Percentiles rank a stretch among this genome's conserved stretches.
Evolutionary conservation across 192 early-diverging fungal species (phyloP).

Genomic region (Coemansia sp.): DNA sequence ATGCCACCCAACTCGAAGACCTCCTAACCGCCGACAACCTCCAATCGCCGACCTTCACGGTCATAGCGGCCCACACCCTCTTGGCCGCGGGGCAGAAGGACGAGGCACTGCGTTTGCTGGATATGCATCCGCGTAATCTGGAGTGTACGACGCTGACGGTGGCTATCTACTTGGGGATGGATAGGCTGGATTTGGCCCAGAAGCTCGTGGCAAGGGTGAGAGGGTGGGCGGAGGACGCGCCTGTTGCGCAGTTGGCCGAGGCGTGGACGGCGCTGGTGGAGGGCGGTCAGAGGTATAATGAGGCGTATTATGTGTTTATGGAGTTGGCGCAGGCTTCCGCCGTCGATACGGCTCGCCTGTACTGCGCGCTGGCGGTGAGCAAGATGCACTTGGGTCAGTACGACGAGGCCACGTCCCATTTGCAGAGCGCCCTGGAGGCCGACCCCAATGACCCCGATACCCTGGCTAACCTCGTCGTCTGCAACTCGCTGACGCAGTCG

Average conservation of each 20-base stretch:
- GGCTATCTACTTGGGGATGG: constrained; percentile 73
- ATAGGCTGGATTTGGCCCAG: constrained; percentile 83
- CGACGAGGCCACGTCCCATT: constrained; percentile 76
- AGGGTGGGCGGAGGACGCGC: constrained; percentile 92
- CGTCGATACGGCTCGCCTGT: constrained; percentile 68
- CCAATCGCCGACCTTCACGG: constrained; percentile 58
- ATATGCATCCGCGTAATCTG: constrained; percentile 67
- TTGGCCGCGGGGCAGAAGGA: constrained; percentile 60
- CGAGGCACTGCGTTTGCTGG: constrained; percentile 71
- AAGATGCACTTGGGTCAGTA: constrained; percentile 77
- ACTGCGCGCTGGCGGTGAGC: constrained; percentile 78
- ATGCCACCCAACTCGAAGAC: background rate
- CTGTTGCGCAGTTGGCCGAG: constrained; percentile 89
- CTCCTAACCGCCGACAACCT: constrained; percentile 12
- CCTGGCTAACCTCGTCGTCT: constrained; percentile 83
- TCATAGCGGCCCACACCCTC: constrained; percentile 65
- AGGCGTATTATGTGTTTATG: constrained; percentile 91
- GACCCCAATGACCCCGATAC: constrained; percentile 76
- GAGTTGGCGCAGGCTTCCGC: constrained; percentile 81
- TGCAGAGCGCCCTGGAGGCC: constrained; percentile 75
- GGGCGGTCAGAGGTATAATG: constrained; percentile 70
- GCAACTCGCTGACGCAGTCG: constrained; percentile 67
- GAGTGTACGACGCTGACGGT: constrained; percentile 80
- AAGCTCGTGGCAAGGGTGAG: constrained; percentile 74
- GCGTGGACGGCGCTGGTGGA: constrained; percentile 76